Evolutionary conservation across 2,329 filamentous ascomycete species (phyloP).

Genomic region (Alternaria consortialis): DNA sequence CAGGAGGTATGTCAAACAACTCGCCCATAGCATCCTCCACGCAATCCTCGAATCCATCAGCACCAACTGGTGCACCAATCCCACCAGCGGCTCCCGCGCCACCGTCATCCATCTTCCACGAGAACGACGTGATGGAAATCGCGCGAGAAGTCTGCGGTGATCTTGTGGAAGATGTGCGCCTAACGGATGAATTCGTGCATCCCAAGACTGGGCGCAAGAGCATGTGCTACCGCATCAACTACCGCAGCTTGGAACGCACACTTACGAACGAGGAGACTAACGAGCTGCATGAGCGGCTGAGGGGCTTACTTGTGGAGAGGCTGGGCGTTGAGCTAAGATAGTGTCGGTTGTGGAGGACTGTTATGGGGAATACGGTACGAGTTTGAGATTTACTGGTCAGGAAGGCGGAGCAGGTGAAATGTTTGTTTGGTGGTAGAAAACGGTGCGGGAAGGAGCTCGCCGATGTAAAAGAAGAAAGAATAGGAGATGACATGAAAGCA

Average conservation of each 20-base stretch:
- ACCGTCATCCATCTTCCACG: constrained; percentile 69
- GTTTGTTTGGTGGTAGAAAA: constrained; percentile 2
- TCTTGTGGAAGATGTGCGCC: constrained; percentile 83
- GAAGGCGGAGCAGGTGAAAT: not conserved
- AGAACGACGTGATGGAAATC: constrained; percentile 97
- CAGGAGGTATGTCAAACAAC: constrained; percentile 12
- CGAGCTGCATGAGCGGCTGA: constrained; percentile 74
- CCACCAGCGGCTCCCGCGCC: constrained; percentile 52
- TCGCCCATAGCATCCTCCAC: constrained; percentile 19
- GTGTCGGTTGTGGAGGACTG: not conserved
- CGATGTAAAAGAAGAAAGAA: not conserved
- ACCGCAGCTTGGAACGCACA: constrained; percentile 89
- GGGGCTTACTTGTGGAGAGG: constrained; percentile 69
- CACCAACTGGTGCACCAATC: constrained; percentile 8
- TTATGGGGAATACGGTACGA: not conserved
- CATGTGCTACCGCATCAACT: constrained; percentile 91
- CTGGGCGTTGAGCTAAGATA: constrained; percentile 83
- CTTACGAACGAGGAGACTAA: constrained; percentile 86
- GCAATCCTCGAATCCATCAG: constrained; percentile 5
- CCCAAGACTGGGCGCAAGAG: constrained; percentile 84
- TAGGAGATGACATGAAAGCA: not conserved
- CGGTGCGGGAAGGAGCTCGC: not conserved
- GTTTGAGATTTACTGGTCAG: not conserved
- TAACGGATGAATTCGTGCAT: constrained; percentile 88
- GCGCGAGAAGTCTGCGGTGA: constrained; percentile 85